phyloP scores from a whole-genome alignment of 2,329 filamentous ascomycete species.

The Aspergillus udagawae region DNA sequence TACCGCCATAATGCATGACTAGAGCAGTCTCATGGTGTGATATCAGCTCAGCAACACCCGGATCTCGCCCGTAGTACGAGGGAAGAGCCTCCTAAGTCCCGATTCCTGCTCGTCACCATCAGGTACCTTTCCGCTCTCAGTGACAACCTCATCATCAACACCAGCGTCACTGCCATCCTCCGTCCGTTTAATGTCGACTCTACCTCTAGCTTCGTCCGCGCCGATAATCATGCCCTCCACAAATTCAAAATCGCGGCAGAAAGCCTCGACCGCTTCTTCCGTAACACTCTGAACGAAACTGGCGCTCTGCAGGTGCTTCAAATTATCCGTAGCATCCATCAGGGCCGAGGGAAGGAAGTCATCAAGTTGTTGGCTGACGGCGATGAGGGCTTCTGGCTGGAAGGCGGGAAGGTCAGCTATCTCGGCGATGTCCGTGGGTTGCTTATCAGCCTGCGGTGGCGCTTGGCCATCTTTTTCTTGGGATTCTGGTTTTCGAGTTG shows the following conservation, averaged over 20 bases:
- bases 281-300: conserved; percentile 70
- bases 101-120: conserved; percentile 31
- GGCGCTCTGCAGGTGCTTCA: conserved; percentile 70
- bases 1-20: background rate
- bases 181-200: conserved; percentile 24
- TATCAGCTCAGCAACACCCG: conserved; percentile 57
- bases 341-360: conserved; percentile 88
- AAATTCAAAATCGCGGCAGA: conserved; percentile 78
- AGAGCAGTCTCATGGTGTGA: background rate
- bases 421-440: conserved; percentile 49
- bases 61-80: conserved; percentile 62
- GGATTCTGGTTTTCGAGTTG: conserved; percentile 15
- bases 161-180: conserved; percentile 24
- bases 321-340: conserved; percentile 82
- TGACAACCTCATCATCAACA: conserved; percentile 19
- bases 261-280: conserved; percentile 75
- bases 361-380: conserved; percentile 73
- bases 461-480: conserved; percentile 1
- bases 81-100: conserved; percentile 55
- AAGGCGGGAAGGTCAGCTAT: conserved; percentile 55
- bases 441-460: conserved; percentile 23
- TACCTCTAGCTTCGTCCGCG: conserved; percentile 50
- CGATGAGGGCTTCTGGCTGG: conserved; percentile 57
- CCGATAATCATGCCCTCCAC: conserved; percentile 59
- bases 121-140: conserved; percentile 31